These are phyloP conservation scores for Sporothrix luriei DNA, from an alignment of 2,329 filamentous ascomycete species.

Conservation along the genomic window DNA sequence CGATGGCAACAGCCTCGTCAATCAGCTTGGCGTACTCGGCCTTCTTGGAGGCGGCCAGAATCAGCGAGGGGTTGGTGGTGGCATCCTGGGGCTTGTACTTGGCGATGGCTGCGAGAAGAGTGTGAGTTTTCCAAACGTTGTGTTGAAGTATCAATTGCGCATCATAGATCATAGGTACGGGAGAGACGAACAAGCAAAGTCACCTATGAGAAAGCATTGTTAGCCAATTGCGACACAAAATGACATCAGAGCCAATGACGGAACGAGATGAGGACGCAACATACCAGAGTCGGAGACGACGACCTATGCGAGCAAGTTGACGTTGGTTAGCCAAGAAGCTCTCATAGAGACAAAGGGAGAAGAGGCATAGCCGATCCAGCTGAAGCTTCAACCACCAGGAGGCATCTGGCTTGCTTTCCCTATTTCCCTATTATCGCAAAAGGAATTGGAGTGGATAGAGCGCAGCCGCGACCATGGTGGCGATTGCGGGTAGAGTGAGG, in stretches of 20 bases:
- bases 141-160: neutral
- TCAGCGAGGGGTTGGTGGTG: constrained; percentile 98
- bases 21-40: constrained; percentile 91
- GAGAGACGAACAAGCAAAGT: constrained; percentile 70
- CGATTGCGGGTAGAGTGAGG: neutral
- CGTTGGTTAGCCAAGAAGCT: constrained; percentile 36
- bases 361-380: neutral
- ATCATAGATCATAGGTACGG: neutral
- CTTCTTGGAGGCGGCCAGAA: constrained; percentile 98
- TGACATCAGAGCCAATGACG: constrained; percentile 34
- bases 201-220: constrained; percentile 54
- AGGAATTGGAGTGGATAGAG: neutral
- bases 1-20: constrained; percentile 79
- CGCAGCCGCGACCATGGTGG: constrained; percentile 1
- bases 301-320: constrained; percentile 56
- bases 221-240: constrained; percentile 39
- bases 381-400: neutral
- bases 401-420: neutral
- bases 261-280: constrained; percentile 38
- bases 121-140: neutral
- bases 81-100: constrained; percentile 99
- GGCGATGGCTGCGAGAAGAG: constrained; percentile 70
- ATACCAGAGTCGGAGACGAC: constrained; percentile 97
- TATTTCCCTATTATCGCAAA: neutral
- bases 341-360: neutral